Evolutionary conservation across 306 rosid genomes (phyloP).

Genomic region (Acacia acuminata): DNA sequence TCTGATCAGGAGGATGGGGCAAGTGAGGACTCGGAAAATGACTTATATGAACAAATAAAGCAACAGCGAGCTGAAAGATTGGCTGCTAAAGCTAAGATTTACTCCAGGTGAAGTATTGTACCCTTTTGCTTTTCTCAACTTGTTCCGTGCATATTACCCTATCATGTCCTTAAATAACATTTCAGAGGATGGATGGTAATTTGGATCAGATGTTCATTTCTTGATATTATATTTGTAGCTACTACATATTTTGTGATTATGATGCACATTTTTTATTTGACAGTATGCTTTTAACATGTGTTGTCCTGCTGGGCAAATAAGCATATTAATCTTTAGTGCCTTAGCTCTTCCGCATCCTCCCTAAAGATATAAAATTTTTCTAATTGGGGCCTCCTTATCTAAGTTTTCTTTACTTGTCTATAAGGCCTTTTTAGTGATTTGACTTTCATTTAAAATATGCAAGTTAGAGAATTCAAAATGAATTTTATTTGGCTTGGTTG

Average conservation of each 20-base stretch:
- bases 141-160: neutral
- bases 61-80: constrained; percentile 56
- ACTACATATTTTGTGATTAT: neutral
- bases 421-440: neutral
- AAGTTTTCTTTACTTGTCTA: neutral
- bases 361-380: neutral
- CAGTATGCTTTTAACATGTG: neutral
- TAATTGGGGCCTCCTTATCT: neutral
- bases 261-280: neutral
- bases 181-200: neutral
- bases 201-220: neutral
- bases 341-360: neutral
- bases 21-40: constrained; percentile 68
- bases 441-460: neutral
- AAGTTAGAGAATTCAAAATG: neutral
- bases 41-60: constrained; percentile 61
- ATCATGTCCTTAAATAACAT: neutral
- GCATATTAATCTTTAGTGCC: neutral
- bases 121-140: constrained; percentile 2
- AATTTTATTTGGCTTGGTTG: neutral
- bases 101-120: constrained; percentile 54
- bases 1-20: constrained; percentile 47
- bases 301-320: neutral
- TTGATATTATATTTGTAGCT: neutral
- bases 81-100: constrained; percentile 61